These are phyloP conservation scores for Catunica adiposa DNA, from an alignment of 2,329 filamentous ascomycete species.

Conservation along the genomic window DNA sequence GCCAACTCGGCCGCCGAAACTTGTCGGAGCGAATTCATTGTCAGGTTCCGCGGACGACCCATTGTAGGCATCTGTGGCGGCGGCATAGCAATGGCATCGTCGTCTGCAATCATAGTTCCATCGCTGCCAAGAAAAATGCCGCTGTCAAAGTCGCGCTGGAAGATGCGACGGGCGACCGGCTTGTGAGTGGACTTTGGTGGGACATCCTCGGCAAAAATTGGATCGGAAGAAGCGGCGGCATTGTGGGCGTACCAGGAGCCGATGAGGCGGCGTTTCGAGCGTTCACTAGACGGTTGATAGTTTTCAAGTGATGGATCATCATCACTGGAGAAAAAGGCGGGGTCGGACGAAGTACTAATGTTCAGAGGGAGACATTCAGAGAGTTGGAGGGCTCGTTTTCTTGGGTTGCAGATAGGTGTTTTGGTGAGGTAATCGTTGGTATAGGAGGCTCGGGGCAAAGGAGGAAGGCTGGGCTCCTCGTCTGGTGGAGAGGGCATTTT, in stretches of 20 bases:
- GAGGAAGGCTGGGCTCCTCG: conserved; percentile 25
- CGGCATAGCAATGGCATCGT: conserved; percentile 2
- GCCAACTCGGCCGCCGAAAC: conserved; percentile 27
- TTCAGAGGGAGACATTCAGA: conserved; percentile 20
- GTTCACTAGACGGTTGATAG: conserved; percentile 32
- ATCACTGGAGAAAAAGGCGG: conserved; percentile 54
- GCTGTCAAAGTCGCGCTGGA: conserved; percentile 48
- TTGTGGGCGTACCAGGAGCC: conserved; percentile 51
- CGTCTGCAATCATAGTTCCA: conserved; percentile 5
- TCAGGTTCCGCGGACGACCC: conserved; percentile 4
- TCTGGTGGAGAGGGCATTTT: neutral
- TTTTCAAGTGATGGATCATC: conserved; percentile 52
- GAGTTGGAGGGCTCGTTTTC: conserved; percentile 24
- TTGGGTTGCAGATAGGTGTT: conserved; percentile 21
- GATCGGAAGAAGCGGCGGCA: conserved; percentile 29
- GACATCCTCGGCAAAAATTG: conserved; percentile 27
- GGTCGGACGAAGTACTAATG: conserved; percentile 50
- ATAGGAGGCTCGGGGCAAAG: conserved; percentile 21
- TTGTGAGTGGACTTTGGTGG: conserved; percentile 17
- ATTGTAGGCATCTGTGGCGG: neutral
- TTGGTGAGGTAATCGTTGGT: conserved; percentile 12
- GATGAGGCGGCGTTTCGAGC: conserved; percentile 44
- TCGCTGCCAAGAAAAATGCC: conserved; percentile 51
- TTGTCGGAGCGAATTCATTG: conserved; percentile 8
- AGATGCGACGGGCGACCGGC: conserved; percentile 31